Percentiles rank a stretch among this genome's conserved stretches.
phyloP scores from a whole-genome alignment of 2,329 filamentous ascomycete genomes.

The Reticulascus tulasneorum region DNA sequence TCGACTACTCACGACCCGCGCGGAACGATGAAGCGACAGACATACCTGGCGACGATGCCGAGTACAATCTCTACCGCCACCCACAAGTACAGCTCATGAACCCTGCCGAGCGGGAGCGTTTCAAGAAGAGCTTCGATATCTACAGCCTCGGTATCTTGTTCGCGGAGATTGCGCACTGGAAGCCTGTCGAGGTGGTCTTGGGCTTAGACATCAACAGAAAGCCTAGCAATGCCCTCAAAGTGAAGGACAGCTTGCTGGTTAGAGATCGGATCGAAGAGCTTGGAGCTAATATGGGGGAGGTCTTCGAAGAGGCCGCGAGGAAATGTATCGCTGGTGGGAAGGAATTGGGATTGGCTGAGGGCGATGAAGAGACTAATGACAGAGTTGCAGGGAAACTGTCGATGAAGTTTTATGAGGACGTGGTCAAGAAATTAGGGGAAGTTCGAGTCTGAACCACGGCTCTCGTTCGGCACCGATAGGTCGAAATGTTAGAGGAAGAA shows the following conservation, averaged over 20 bases:
- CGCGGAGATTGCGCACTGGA: slow-evolving; percentile 52
- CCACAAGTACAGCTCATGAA: slow-evolving; percentile 35
- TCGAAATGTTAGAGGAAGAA: too few relatives aligned
- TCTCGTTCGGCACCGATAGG: background rate
- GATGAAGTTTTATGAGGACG: slow-evolving; percentile 37
- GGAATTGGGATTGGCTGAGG: slow-evolving; percentile 29
- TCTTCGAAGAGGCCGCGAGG: slow-evolving; percentile 32
- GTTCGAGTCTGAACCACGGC: slow-evolving; percentile 32
- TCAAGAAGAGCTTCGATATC: slow-evolving; percentile 48
- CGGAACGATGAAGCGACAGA: slow-evolving; percentile 48
- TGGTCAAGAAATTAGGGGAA: slow-evolving; percentile 37
- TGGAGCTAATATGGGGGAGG: slow-evolving; percentile 34
- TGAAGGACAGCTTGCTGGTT: slow-evolving; percentile 28
- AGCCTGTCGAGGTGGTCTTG: slow-evolving; percentile 39
- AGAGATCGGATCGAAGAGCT: slow-evolving; percentile 26
- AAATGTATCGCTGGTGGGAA: slow-evolving; percentile 32
- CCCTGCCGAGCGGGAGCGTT: slow-evolving; percentile 28
- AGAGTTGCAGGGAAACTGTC: slow-evolving; percentile 35
- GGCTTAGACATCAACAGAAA: slow-evolving; percentile 31
- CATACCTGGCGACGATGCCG: slow-evolving; percentile 37
- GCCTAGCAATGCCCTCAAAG: slow-evolving; percentile 31
- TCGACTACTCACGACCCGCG: slow-evolving; percentile 51
- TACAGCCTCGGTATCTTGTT: slow-evolving; percentile 50
- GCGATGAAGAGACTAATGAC: slow-evolving; percentile 37
- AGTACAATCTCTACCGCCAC: slow-evolving; percentile 48